Percentiles rank a stretch among this genome's conserved stretches.
These are phyloP conservation scores for Capsicum chinense DNA, from an alignment of 257 asterid genomes.

Conservation along the genomic window DNA sequence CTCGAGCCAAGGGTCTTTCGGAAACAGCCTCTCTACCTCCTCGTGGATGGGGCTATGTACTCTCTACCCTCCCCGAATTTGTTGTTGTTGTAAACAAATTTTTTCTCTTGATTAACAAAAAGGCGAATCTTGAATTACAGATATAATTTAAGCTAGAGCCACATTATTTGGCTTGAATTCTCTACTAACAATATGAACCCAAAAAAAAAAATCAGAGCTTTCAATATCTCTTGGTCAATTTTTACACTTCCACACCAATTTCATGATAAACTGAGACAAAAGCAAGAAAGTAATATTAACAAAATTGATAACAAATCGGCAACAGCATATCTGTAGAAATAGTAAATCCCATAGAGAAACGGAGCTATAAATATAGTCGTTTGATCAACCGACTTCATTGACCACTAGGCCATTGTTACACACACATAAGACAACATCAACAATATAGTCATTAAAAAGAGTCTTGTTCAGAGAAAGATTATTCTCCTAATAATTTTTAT, in stretches of 20 bases:
- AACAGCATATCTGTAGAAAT: not conserved
- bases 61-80: too few species aligned
- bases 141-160: not conserved
- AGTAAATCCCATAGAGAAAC: not conserved
- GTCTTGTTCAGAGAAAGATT: too few species aligned
- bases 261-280: not conserved
- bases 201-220: not conserved
- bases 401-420: too few species aligned
- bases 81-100: not conserved
- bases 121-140: not conserved
- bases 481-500: too few species aligned
- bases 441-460: too few species aligned
- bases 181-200: not conserved
- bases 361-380: not conserved
- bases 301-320: not conserved
- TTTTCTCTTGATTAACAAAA: conserved; percentile 1
- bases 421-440: too few species aligned
- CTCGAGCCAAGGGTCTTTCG: too few species aligned
- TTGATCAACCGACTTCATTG: too few species aligned
- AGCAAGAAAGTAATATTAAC: not conserved
- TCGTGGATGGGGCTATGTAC: too few species aligned
- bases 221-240: not conserved
- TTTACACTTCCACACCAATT: not conserved
- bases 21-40: too few species aligned
- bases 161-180: not conserved